A percentile compares a stretch with the other conserved stretches of the same genome.
Evolutionary conservation across 2,329 filamentous ascomycete species (phyloP).

Genomic region (Alternaria gansuensis): DNA sequence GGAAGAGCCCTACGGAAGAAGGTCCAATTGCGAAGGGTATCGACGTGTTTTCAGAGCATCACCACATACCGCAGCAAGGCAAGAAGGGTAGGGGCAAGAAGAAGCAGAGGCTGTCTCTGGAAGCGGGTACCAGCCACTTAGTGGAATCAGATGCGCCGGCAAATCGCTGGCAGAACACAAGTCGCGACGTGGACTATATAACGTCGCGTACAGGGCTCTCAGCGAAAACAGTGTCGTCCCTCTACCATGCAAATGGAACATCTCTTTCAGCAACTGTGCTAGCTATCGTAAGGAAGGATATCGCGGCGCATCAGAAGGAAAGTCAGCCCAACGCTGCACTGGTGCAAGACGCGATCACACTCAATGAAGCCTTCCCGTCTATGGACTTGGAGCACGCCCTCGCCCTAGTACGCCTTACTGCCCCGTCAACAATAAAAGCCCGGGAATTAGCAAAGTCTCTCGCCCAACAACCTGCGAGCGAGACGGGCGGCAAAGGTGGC

Average conservation of each 20-base stretch:
- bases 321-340: slow-evolving; percentile 55
- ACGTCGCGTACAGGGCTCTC: slow-evolving; percentile 61
- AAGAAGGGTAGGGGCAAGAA: slow-evolving; percentile 58
- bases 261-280: slow-evolving; percentile 65
- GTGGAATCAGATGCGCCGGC: slow-evolving; percentile 34
- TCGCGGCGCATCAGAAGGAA: slow-evolving; percentile 51
- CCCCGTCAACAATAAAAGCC: slow-evolving; percentile 65
- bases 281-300: slow-evolving; percentile 61
- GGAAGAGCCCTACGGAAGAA: slow-evolving; percentile 58
- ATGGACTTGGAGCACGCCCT: slow-evolving; percentile 60
- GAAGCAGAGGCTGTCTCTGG: slow-evolving; percentile 42
- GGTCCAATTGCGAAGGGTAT: slow-evolving; percentile 69
- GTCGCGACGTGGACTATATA: slow-evolving; percentile 69
- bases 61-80: slow-evolving; percentile 54
- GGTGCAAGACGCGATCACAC: slow-evolving; percentile 61
- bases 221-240: slow-evolving; percentile 60
- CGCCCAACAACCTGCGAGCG: slow-evolving; percentile 49
- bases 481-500: slow-evolving; percentile 46
- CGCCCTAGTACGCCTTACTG: slow-evolving; percentile 65
- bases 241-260: slow-evolving; percentile 67
- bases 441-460: slow-evolving; percentile 68
- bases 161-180: slow-evolving; percentile 68
- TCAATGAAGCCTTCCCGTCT: slow-evolving; percentile 64
- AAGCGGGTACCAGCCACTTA: slow-evolving; percentile 31
- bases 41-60: slow-evolving; percentile 77